Percentiles rank a stretch among this genome's conserved stretches.
These are phyloP conservation scores for Xylariaceae sp. DNA, from an alignment of 2,329 filamentous ascomycete genomes.

Conservation along the genomic window DNA sequence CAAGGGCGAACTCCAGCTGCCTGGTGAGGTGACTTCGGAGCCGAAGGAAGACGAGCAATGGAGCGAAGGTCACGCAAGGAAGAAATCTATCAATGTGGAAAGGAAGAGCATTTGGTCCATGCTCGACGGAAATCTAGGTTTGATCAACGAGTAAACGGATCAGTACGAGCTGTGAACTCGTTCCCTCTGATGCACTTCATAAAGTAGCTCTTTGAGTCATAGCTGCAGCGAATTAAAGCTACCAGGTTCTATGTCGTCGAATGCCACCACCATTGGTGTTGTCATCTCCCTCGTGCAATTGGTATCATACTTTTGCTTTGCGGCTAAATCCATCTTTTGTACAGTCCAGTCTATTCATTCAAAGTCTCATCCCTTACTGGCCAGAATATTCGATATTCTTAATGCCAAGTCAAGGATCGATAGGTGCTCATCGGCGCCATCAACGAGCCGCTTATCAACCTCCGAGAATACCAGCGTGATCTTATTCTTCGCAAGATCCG, in stretches of 20 bases:
- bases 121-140: conserved; percentile 51
- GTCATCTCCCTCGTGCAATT: neutral
- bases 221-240: too few relatives aligned
- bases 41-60: conserved; percentile 20
- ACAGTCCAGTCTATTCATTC: neutral
- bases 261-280: too few relatives aligned
- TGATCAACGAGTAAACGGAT: conserved; percentile 37
- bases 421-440: conserved; percentile 92
- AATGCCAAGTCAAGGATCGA: conserved; percentile 82
- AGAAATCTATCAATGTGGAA: conserved; percentile 15
- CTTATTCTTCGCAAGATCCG: conserved; percentile 82
- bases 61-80: conserved; percentile 15
- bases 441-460: conserved; percentile 87
- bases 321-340: neutral
- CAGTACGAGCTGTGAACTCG: too few relatives aligned
- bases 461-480: conserved; percentile 90
- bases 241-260: too few relatives aligned
- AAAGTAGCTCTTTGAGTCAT: too few relatives aligned
- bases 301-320: neutral
- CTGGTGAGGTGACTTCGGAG: conserved; percentile 30
- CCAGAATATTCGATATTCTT: conserved; percentile 72
- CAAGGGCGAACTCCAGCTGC: conserved; percentile 20
- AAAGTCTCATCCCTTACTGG: conserved; percentile 34
- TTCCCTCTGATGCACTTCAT: too few relatives aligned
- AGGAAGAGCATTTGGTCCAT: conserved; percentile 43